phyloP scores from a whole-genome alignment of 352 stramenopile genomes.

The Phytophthora litchii region DNA sequence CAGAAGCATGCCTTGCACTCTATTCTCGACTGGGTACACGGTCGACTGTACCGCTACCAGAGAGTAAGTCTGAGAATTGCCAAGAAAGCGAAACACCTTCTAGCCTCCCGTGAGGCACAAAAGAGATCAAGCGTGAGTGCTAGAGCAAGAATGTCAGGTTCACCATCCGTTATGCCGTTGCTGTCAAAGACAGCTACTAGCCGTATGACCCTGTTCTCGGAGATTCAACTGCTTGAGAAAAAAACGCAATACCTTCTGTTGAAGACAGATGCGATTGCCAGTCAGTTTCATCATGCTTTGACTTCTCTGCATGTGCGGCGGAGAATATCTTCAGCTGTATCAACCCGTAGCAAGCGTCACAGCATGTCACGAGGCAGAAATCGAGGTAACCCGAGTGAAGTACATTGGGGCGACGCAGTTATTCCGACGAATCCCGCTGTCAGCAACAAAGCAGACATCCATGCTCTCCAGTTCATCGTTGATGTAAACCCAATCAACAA shows the following conservation, averaged over 20 bases:
- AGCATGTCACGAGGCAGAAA: conserved; percentile 23
- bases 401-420: conserved; percentile 5
- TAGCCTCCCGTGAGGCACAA: conserved; percentile 14
- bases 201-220: conserved; percentile 35
- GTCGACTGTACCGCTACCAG: conserved; percentile 51
- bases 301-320: conserved; percentile 6
- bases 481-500: conserved; percentile 69
- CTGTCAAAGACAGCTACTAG: conserved; percentile 10
- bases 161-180: not conserved
- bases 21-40: conserved; percentile 67
- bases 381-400: conserved; percentile 1
- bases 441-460: conserved; percentile 22
- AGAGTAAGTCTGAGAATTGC: conserved; percentile 40
- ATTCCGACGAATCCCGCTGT: not conserved
- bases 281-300: conserved; percentile 32
- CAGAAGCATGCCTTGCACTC: conserved; percentile 61
- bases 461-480: conserved; percentile 53
- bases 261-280: conserved; percentile 43
- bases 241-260: conserved; percentile 66
- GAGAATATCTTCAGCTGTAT: conserved; percentile 12
- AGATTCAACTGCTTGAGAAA: conserved; percentile 53
- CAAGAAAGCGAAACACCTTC: conserved; percentile 42
- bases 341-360: conserved; percentile 13
- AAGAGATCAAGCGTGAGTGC: not conserved
- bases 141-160: conserved; percentile 2